Base-by-base conservation (phyloP, 2,329 filamentous ascomycete species). In the Biscogniauxia marginata region DNA sequence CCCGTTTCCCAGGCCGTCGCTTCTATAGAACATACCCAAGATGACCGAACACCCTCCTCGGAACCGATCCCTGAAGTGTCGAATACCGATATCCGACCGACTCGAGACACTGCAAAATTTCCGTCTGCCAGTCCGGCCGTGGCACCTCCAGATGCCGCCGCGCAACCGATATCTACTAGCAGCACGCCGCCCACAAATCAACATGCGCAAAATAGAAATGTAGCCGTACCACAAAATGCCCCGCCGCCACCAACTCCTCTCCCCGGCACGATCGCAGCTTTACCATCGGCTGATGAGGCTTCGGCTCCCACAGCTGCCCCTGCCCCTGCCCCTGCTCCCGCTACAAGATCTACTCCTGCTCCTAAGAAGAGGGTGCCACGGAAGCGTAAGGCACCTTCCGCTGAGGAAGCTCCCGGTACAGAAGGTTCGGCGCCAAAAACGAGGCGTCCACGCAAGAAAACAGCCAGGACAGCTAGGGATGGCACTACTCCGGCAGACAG, bases 391-490 rank as follows among this genome's bases (percentile, higher is more conserved):
- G 51, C 64, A 8, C 48, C 63, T 19, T 55, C 61, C 24, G 55
- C 57, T 3, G 56, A 61, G 7, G 53, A 51, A 22, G 54, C 23
- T 4, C 19, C 49, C 20, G 44, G 46, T 39, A 20, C 53, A 30
- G 63, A 61, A 49, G 54, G 49, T 34, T 45, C 63, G 7, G 63
- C 65, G 4, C 72, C 68, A n/a, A 73, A 71, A 58, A 71, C 66
- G 54, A 70, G 62, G 52, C 65, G 67, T n/a, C 57, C 60, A 50
- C 61, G 66, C 46, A 73, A 68, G 54, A 64, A 61, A 24, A 60
- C 54, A 25, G 43, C 55, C 6, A 24, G 49, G 16, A 48, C 55
- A 7, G 43, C 57, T 11, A 19, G 47, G 49, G 54, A 56, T 22
- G 62, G 49, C 49, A 55, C 21, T 55, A 53, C 53, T 16, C 46